Evolutionary conservation across 2,329 filamentous ascomycete genomes (phyloP).

Genomic region (Pseudocercospora eumusae): DNA sequence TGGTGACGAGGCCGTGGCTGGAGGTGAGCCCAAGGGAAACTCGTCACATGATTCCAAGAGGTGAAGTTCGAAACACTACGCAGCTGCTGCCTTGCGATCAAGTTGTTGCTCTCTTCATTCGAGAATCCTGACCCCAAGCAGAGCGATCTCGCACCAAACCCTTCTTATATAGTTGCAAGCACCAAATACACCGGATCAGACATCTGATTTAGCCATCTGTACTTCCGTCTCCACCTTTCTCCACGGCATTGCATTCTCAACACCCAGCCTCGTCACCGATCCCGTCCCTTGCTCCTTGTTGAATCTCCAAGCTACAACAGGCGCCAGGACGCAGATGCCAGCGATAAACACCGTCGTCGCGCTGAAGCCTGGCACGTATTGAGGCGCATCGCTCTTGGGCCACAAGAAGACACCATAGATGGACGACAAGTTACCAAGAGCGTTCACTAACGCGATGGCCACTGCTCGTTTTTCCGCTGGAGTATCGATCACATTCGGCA

Average conservation of each 20-base stretch:
- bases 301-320: conserved; percentile 12
- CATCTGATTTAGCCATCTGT: not conserved
- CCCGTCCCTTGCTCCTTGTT: not conserved
- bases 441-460: conserved; percentile 56
- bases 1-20: no score
- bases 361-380: conserved; percentile 51
- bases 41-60: no score
- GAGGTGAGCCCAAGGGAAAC: no score
- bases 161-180: no score
- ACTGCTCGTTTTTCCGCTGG: conserved; percentile 52
- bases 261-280: not conserved
- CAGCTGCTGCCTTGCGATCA: no score
- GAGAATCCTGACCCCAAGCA: no score
- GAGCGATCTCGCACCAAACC: no score
- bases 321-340: conserved; percentile 7
- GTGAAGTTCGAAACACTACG: no score
- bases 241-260: not conserved
- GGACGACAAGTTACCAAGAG: conserved; percentile 56
- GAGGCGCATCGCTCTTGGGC: conserved; percentile 51
- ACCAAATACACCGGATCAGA: not conserved
- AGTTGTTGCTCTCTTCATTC: no score
- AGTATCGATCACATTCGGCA: conserved; percentile 26
- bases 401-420: conserved; percentile 59
- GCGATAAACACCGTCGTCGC: conserved; percentile 11
- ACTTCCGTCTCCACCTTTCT: not conserved